These are phyloP conservation scores for Thalassiosira sp. DNA, from an alignment of 352 stramenopile genomes.

Conservation along the genomic window DNA sequence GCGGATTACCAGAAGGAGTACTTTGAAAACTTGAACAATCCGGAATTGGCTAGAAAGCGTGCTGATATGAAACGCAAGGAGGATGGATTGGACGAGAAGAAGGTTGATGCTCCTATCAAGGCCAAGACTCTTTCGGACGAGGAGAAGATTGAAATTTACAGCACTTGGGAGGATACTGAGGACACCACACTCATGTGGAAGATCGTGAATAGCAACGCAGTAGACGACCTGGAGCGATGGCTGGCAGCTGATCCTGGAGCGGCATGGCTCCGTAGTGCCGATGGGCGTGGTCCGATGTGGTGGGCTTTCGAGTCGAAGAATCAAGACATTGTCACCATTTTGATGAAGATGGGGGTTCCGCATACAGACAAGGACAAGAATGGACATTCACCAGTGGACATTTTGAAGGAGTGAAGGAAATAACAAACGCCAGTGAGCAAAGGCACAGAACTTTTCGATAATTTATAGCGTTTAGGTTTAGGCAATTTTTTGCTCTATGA, in stretches of 20 bases:
- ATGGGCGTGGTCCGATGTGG: constrained; percentile 83
- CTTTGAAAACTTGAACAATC: no score
- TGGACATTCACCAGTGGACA: constrained; percentile 72
- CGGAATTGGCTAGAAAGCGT: constrained; percentile 57
- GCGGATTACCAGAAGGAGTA: no score
- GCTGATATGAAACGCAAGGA: constrained; percentile 28
- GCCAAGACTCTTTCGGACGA: constrained; percentile 49
- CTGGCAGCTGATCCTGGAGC: no score
- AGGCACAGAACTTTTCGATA: background rate
- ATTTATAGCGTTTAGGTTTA: background rate
- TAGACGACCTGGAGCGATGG: constrained; percentile 71
- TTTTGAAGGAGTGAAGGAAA: constrained; percentile 58
- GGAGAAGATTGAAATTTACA: constrained; percentile 71
- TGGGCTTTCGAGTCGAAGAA: constrained; percentile 82
- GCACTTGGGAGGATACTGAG: constrained; percentile 79
- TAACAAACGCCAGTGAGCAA: background rate
- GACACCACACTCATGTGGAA: constrained; percentile 82
- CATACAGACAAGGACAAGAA: constrained; percentile 73
- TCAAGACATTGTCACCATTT: constrained; percentile 78
- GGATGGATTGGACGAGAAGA: background rate
- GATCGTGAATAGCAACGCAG: constrained; percentile 69
- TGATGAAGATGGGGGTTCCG: constrained; percentile 80
- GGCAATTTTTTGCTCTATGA: background rate
- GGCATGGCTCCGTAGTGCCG: no score
- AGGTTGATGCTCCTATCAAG: constrained; percentile 12